These are phyloP conservation scores for Saprolegnia diclina DNA, from an alignment of 352 stramenopile genomes.

Conservation along the genomic window DNA sequence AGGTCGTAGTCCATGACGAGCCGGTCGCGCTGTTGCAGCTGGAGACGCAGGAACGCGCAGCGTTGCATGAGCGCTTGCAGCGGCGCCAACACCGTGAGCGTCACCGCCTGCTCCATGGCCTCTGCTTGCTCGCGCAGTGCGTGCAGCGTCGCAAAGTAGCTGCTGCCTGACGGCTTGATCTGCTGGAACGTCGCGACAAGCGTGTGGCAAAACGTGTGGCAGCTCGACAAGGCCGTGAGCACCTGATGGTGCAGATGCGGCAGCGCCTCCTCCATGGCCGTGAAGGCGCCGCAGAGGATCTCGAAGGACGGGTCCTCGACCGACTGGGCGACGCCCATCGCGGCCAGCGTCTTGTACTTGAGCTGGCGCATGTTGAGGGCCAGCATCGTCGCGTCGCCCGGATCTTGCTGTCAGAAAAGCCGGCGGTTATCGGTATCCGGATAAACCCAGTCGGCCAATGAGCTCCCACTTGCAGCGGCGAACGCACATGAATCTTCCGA, in stretches of 20 bases:
- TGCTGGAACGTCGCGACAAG: slow-evolving; percentile 12
- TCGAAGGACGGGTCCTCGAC: slow-evolving; percentile 19
- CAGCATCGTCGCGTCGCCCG: background rate
- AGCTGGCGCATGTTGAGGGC: slow-evolving; percentile 22
- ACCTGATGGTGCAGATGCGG: slow-evolving; percentile 20
- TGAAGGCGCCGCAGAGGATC: background rate
- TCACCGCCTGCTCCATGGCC: slow-evolving; percentile 67
- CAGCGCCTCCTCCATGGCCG: slow-evolving; percentile 12
- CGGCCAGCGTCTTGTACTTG: slow-evolving; percentile 19
- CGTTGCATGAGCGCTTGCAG: slow-evolving; percentile 46
- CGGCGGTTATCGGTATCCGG: background rate
- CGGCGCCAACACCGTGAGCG: slow-evolving; percentile 69
- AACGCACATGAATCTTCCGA: background rate
- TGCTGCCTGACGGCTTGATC: background rate
- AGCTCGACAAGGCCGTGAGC: slow-evolving; percentile 20
- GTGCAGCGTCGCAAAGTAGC: slow-evolving; percentile 11
- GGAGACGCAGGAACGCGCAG: slow-evolving; percentile 39
- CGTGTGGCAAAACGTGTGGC: slow-evolving; percentile 17
- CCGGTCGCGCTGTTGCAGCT: slow-evolving; percentile 36
- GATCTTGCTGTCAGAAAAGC: background rate
- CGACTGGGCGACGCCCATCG: slow-evolving; percentile 17
- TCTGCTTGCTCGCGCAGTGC: slow-evolving; percentile 39
- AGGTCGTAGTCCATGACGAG: slow-evolving; percentile 34
- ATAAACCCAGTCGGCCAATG: background rate
- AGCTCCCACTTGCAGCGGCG: background rate